phyloP scores from a whole-genome alignment of 768 basidiomycete species.

The Megacollybia marginata region DNA sequence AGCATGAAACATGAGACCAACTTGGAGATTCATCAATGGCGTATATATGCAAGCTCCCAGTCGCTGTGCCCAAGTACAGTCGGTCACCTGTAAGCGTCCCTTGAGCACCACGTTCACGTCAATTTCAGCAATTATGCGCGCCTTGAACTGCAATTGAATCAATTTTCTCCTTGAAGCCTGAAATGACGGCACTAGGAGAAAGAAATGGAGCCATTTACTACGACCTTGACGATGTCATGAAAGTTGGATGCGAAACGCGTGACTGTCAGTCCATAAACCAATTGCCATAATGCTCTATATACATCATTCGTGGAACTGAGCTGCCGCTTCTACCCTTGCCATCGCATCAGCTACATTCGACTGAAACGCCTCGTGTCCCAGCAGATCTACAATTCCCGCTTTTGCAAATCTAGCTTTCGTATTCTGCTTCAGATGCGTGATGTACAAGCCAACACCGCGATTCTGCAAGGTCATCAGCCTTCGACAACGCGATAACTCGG shows the following conservation, averaged over 20 bases:
- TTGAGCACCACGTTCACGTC: background rate
- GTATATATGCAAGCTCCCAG: conserved; percentile 50
- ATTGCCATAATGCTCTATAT: too few relatives aligned
- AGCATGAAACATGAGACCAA: conserved; percentile 15
- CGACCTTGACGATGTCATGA: too few relatives aligned
- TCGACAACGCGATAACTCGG: background rate
- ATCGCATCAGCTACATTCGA: conserved; percentile 47
- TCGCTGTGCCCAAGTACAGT: conserved; percentile 56
- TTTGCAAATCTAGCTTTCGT: conserved; percentile 36
- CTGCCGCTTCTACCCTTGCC: conserved; percentile 7
- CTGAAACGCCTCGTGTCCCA: conserved; percentile 41
- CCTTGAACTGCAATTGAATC: conserved; percentile 43
- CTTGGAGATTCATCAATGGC: conserved; percentile 30
- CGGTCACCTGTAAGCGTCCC: conserved; percentile 37
- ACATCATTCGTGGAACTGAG: too few relatives aligned
- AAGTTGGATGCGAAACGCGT: too few relatives aligned
- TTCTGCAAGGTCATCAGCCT: conserved; percentile 20
- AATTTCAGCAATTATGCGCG: background rate
- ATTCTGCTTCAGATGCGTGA: conserved; percentile 38
- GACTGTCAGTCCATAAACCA: too few relatives aligned
- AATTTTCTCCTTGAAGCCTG: conserved; percentile 41
- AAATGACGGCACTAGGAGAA: conserved; percentile 23
- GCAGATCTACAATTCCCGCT: conserved; percentile 42
- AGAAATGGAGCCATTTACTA: conserved; percentile 30
- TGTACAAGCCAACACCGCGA: conserved; percentile 43